Conservation (phyloP, 2,329 filamentous ascomycete species). For the Pseudopyrenochaeta lycopersici region DNA sequence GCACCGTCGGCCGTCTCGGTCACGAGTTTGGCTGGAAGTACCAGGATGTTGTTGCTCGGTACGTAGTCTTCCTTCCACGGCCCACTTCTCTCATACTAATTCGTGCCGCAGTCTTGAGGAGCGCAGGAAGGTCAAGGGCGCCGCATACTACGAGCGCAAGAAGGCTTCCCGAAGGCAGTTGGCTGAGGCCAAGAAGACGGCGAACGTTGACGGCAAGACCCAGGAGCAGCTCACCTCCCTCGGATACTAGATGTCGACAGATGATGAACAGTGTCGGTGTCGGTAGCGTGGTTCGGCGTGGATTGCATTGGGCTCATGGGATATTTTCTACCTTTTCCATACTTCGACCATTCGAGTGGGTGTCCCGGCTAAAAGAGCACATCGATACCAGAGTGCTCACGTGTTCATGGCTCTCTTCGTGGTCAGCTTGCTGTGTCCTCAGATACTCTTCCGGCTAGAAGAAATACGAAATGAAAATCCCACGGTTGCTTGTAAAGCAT, state of each 20-base stretch:
- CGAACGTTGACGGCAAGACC: conserved; percentile 85
- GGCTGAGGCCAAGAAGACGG: conserved; percentile 90
- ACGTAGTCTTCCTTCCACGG: conserved; percentile 56
- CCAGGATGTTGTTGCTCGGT: conserved; percentile 98
- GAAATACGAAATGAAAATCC: conserved; percentile 51
- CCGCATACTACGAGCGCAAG: conserved; percentile 99
- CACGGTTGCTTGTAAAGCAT: conserved; percentile 45
- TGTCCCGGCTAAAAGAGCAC: conserved; percentile 52
- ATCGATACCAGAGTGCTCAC: conserved; percentile 45
- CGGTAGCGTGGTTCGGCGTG: conserved; percentile 45
- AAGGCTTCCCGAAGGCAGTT: conserved; percentile 93
- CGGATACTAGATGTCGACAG: conserved; percentile 78
- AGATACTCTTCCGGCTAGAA: conserved; percentile 51
- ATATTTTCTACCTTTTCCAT: conserved; percentile 48
- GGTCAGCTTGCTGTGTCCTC: conserved; percentile 46
- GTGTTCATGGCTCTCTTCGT: conserved; percentile 51
- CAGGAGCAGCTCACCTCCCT: conserved; percentile 86
- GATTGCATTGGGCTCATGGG: conserved; percentile 51
- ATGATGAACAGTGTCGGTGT: conserved; percentile 40
- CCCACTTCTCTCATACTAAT: conserved; percentile 24
- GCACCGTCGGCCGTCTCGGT: conserved; percentile 96
- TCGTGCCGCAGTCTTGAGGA: conserved; percentile 82
- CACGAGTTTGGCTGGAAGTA: conserved; percentile 99
- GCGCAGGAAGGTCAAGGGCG: conserved; percentile 98
- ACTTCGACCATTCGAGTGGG: conserved; percentile 48